Base-by-base conservation (phyloP, 2,329 filamentous ascomycete genomes). In the Penicillium sclerotiorum region DNA sequence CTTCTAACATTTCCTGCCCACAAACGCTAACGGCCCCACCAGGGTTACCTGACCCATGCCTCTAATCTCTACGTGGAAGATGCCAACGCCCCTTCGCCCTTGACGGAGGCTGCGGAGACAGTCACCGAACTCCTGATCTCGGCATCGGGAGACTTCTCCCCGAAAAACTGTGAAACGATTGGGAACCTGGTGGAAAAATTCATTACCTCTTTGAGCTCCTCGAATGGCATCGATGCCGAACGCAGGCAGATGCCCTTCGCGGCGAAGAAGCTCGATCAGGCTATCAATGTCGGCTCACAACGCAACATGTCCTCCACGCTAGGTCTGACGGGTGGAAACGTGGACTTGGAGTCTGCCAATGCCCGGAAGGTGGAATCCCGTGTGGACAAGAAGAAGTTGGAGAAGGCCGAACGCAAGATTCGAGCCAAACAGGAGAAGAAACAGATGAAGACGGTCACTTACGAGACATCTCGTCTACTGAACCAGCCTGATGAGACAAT, bases 401-500 rank as follows among this genome's bases (percentile, higher is more conserved):
- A 99, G 74, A 99, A 99, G 77, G 94, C 94, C 1, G 94, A 99
- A 76, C 83, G 89, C 59, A 99, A 99, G 79, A 94, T 99, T 68
- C 90, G 91, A 41, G 92, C 92, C 64, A 99, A 99, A 79, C 94
- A 97, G 77, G 94, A 91, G 77, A 95, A 95, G 80, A 99, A 99
- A 79, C 84, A 86, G 28, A 96, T 94, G 86, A 97, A 97, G 81
- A 96, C 88, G 48, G 94, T 99, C 61, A 90, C 96, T 74, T 99
- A 99, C 71, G 94, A 99, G 76, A 89, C 94, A 0, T 97, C 94
- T 11, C 86, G 86, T 60, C 79, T 99, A 59, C 84, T 99, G 59
- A 87, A 95, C 67, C 84, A 90, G 72, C 81, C 90, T 4, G 88
- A 93, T 63, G 83, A 87, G 63, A 79, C 92, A 11, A 87, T 96